A percentile compares a stretch with the other conserved stretches of the same genome.
Evolutionary conservation across 306 rosid genomes (phyloP).

Genomic region (Castanea crenata): DNA sequence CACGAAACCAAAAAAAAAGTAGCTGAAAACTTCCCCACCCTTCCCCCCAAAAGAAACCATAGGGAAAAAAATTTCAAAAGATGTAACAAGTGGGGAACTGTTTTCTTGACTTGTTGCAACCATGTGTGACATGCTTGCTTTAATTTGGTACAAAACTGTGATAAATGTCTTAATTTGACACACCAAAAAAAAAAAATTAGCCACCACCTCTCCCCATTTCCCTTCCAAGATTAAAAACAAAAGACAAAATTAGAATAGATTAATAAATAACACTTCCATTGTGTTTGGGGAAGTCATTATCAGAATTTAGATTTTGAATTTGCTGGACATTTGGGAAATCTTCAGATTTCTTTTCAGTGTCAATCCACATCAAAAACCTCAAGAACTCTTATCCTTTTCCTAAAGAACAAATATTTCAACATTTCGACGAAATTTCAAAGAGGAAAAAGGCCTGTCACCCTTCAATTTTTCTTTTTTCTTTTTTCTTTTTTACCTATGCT

Average conservation of each 20-base stretch:
- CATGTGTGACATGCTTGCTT: neutral
- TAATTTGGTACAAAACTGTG: neutral
- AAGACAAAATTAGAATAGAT: too few species aligned
- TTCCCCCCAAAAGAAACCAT: too few species aligned
- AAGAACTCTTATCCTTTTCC: neutral
- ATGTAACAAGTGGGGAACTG: neutral
- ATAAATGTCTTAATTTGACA: neutral
- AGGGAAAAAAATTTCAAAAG: too few species aligned
- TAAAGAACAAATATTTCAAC: constrained; percentile 7
- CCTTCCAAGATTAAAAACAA: neutral
- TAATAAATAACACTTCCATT: too few species aligned
- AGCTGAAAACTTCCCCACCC: too few species aligned
- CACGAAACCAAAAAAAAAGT: too few species aligned
- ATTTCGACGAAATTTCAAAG: constrained; percentile 30
- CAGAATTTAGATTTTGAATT: neutral
- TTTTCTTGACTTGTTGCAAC: neutral
- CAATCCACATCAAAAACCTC: constrained; percentile 11
- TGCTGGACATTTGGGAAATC: neutral
- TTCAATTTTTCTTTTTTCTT: neutral
- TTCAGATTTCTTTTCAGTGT: neutral
- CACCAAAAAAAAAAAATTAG: neutral
- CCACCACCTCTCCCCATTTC: neutral
- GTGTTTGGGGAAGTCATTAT: too few species aligned
- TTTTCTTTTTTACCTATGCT: neutral
- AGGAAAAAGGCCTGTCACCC: neutral